These are phyloP conservation scores for Buddleja alternifolia DNA, from an alignment of 257 asterid species.

Conservation along the genomic window DNA sequence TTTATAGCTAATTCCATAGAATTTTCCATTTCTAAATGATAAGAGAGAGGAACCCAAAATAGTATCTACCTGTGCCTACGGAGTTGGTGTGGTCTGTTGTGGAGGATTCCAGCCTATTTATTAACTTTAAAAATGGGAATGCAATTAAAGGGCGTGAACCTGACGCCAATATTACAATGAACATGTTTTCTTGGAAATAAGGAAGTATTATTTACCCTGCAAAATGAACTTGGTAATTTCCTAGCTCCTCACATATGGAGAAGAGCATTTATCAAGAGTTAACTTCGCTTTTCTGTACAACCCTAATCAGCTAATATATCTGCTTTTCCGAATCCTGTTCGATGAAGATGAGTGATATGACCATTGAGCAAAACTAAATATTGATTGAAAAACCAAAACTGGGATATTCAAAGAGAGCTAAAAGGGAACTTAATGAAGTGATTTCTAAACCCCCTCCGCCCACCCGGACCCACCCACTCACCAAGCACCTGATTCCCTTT, in stretches of 20 bases:
- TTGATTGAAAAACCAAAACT: conserved; percentile 1
- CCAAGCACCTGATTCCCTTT: conserved; percentile 4
- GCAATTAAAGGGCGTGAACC: background rate
- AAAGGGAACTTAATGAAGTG: background rate
- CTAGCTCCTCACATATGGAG: conserved; percentile 1
- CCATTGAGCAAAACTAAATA: background rate
- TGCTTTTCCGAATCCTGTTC: background rate
- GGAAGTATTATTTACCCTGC: background rate
- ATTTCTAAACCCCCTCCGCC: too few species aligned
- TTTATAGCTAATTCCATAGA: too few species aligned
- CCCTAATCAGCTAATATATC: background rate
- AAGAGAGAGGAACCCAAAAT: too few species aligned
- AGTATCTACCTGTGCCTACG: background rate
- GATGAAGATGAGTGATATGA: background rate
- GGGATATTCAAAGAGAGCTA: background rate
- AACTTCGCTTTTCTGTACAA: background rate
- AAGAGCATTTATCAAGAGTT: background rate
- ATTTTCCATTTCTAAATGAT: too few species aligned
- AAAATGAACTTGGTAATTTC: background rate
- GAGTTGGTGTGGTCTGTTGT: too few species aligned
- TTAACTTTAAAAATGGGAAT: conserved; percentile 6
- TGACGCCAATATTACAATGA: background rate
- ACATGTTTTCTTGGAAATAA: too few species aligned
- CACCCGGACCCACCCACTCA: background rate
- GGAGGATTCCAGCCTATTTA: background rate